These are phyloP conservation scores for Backusella liffmaniae DNA, from an alignment of 192 early-diverging fungal species.

Conservation along the genomic window DNA sequence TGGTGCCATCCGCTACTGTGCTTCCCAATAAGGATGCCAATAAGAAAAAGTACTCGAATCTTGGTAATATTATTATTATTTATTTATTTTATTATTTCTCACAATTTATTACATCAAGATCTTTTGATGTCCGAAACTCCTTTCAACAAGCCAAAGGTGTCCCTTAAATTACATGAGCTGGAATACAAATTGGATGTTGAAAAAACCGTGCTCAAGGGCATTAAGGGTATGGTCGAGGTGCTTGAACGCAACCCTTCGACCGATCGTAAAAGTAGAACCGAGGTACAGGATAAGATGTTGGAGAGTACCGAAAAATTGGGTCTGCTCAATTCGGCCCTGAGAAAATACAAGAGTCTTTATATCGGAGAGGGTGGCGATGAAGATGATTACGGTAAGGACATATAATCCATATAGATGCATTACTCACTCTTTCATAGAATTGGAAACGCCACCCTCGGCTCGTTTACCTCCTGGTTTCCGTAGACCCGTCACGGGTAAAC, in stretches of 20 bases:
- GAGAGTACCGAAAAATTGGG: slow-evolving; percentile 66
- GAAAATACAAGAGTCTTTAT: slow-evolving; percentile 85
- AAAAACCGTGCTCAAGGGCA: slow-evolving; percentile 82
- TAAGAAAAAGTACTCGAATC: slow-evolving; percentile 27
- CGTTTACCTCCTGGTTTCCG: slow-evolving; percentile 59
- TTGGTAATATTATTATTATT: slow-evolving; percentile 17
- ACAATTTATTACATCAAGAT: slow-evolving; percentile 44
- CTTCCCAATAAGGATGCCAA: neutral
- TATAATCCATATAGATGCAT: no score
- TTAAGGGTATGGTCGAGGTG: slow-evolving; percentile 57
- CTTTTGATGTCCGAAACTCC: slow-evolving; percentile 65
- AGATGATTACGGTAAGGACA: slow-evolving; percentile 60
- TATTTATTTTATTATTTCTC: slow-evolving; percentile 28
- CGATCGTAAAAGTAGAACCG: slow-evolving; percentile 50
- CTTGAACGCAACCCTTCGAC: slow-evolving; percentile 50
- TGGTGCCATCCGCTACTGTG: slow-evolving; percentile 2
- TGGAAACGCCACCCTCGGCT: slow-evolving; percentile 45
- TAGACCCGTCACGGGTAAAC: slow-evolving; percentile 70
- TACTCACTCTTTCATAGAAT: slow-evolving; percentile 7
- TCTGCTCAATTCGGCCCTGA: slow-evolving; percentile 67
- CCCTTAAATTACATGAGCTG: slow-evolving; percentile 81
- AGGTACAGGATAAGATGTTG: slow-evolving; percentile 47
- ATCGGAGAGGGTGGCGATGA: slow-evolving; percentile 70
- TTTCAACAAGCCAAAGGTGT: slow-evolving; percentile 65
- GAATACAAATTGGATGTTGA: slow-evolving; percentile 92